Conservation (phyloP, 2,329 filamentous ascomycete species). For the Colletotrichum paranaense region DNA sequence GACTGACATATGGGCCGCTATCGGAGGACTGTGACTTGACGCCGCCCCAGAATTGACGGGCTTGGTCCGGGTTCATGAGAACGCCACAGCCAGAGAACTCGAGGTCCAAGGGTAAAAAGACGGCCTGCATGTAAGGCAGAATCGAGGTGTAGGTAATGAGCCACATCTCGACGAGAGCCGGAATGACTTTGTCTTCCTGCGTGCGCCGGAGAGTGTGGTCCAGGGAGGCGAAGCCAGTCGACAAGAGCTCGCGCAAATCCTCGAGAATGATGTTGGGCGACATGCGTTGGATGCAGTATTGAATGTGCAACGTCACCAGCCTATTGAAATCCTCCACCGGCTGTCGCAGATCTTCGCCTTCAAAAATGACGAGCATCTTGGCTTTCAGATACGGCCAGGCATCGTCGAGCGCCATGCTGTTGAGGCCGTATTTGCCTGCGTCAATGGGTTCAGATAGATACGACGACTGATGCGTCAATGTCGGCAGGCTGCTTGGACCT, state of each 20-base stretch:
- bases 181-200: constrained; percentile 89
- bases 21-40: constrained; percentile 59
- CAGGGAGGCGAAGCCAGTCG: constrained; percentile 86
- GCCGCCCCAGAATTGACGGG: constrained; percentile 90
- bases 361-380: constrained; percentile 81
- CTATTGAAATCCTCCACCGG: constrained; percentile 87
- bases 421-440: constrained; percentile 68
- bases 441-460: constrained; percentile 65
- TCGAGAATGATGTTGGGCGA: constrained; percentile 78
- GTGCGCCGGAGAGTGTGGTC: constrained; percentile 84
- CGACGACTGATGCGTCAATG: constrained; percentile 54
- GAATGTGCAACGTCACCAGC: constrained; percentile 81
- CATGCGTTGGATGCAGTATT: constrained; percentile 80
- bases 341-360: constrained; percentile 82
- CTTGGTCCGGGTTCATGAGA: constrained; percentile 81
- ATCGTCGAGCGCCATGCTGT: constrained; percentile 80
- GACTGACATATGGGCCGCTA: constrained; percentile 55
- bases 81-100: constrained; percentile 89
- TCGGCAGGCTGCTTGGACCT: constrained; percentile 63
- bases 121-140: constrained; percentile 92
- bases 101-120: constrained; percentile 91
- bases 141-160: constrained; percentile 91
- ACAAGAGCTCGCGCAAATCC: constrained; percentile 79
- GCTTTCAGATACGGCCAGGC: constrained; percentile 86
- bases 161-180: constrained; percentile 93